phyloP scores from a whole-genome alignment of 208 protist genomes.

The Leishmania martiniquensis region DNA sequence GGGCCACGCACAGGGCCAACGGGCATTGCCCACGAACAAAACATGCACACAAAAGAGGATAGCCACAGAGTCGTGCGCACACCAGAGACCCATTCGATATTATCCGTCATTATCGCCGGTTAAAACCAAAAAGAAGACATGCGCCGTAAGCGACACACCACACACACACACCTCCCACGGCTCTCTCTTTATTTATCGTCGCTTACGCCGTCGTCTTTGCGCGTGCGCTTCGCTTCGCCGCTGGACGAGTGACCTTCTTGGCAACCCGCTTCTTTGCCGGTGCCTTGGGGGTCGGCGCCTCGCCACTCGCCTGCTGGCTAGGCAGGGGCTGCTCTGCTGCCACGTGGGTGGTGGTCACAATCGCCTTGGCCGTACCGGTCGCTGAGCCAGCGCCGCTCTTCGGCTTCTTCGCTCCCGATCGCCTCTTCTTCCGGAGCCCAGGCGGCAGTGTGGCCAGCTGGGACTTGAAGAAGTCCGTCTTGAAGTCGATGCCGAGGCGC shows the following conservation, averaged over 20 bases:
- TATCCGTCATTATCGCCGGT: slow-evolving; percentile 3
- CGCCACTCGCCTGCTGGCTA: neutral
- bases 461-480: slow-evolving; percentile 50
- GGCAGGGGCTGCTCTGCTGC: neutral
- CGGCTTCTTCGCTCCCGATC: neutral
- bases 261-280: neutral
- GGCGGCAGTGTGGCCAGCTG: slow-evolving; percentile 61
- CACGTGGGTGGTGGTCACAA: neutral
- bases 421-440: slow-evolving; percentile 29
- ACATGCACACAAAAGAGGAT: too few species aligned
- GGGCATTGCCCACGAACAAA: too few species aligned
- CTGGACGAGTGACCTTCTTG: too few species aligned
- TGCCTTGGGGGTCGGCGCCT: slow-evolving; percentile 7
- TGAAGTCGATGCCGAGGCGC: slow-evolving; percentile 74
- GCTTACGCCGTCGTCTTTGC: neutral
- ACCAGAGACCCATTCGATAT: too few species aligned
- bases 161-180: neutral
- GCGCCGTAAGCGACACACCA: neutral
- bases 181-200: too few species aligned
- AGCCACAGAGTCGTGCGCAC: too few species aligned
- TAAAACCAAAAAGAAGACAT: too few species aligned
- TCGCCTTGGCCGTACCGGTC: slow-evolving; percentile 3
- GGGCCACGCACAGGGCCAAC: neutral
- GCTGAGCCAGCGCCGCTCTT: neutral
- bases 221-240: neutral